Evolutionary conservation across 2,329 filamentous ascomycete species (phyloP).

Genomic region (Coniochaeta sp.): DNA sequence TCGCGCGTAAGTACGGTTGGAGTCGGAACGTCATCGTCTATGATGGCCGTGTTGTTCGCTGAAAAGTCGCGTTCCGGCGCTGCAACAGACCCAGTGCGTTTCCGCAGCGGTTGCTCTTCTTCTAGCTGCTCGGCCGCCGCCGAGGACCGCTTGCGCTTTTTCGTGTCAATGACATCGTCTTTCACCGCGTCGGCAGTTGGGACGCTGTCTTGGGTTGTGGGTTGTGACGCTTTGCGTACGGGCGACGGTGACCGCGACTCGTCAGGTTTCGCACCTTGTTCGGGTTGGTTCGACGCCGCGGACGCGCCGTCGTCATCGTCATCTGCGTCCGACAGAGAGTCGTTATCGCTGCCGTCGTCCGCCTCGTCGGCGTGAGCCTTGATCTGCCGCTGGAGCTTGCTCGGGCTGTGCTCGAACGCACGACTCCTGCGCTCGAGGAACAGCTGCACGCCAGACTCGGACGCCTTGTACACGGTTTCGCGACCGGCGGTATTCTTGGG

Average conservation of each 20-base stretch:
- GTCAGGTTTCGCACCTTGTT: slow-evolving; percentile 20
- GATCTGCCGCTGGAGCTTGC: slow-evolving; percentile 59
- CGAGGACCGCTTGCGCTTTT: slow-evolving; percentile 44
- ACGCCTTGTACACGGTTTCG: slow-evolving; percentile 33
- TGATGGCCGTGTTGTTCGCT: slow-evolving; percentile 22
- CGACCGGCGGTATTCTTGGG: slow-evolving; percentile 39
- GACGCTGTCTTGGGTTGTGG: slow-evolving; percentile 10
- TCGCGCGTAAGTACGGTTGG: not conserved
- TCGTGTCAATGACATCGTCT: slow-evolving; percentile 27
- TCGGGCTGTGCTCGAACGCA: slow-evolving; percentile 61
- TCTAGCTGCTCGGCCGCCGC: slow-evolving; percentile 32
- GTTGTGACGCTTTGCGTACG: slow-evolving; percentile 13
- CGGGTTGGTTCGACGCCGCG: slow-evolving; percentile 28
- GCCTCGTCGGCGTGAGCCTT: slow-evolving; percentile 24
- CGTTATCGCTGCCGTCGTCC: slow-evolving; percentile 22
- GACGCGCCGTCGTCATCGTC: slow-evolving; percentile 29
- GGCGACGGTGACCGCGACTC: slow-evolving; percentile 12
- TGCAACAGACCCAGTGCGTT: slow-evolving; percentile 43
- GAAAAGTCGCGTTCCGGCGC: slow-evolving; percentile 26
- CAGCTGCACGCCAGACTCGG: slow-evolving; percentile 50
- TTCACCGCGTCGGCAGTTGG: slow-evolving; percentile 12
- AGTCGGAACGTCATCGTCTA: slow-evolving; percentile 28
- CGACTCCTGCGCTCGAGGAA: slow-evolving; percentile 40
- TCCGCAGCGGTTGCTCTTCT: slow-evolving; percentile 43
- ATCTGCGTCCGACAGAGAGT: slow-evolving; percentile 28